Evolutionary conservation across 345 rosid species (phyloP).

Genomic region (Salix suchowensis): DNA sequence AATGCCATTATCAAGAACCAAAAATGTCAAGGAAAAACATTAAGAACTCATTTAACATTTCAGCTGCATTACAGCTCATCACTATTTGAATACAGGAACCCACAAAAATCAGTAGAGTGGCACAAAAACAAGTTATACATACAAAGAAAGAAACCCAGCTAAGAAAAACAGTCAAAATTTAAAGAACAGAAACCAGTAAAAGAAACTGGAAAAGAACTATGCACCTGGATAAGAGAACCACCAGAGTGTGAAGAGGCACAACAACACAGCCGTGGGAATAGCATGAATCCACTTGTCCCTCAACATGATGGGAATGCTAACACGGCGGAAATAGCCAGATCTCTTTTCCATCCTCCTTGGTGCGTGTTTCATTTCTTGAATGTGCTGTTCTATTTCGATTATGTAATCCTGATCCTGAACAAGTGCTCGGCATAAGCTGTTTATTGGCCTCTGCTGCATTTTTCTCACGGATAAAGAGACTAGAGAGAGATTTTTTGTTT

Average conservation of each 20-base stretch:
- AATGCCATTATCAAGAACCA: not conserved
- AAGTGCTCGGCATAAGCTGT: not conserved
- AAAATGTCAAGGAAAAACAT: not conserved
- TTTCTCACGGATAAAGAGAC: too few species aligned
- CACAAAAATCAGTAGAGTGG: too few species aligned
- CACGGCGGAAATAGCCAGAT: not conserved
- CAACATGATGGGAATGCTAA: not conserved
- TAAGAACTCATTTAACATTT: not conserved
- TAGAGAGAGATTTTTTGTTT: not conserved
- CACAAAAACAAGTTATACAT: not conserved
- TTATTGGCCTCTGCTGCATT: not conserved
- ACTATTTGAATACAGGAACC: not conserved
- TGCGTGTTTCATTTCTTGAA: not conserved
- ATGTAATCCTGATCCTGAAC: not conserved
- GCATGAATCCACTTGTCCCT: not conserved
- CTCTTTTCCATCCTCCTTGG: not conserved
- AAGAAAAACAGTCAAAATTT: not conserved
- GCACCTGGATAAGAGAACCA: not conserved
- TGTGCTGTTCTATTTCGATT: not conserved
- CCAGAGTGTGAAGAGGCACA: not conserved
- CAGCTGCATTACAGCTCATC: not conserved
- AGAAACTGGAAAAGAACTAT: not conserved
- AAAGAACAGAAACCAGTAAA: not conserved
- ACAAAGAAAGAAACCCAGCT: not conserved
- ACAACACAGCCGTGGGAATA: not conserved